Evolutionary conservation across 768 basidiomycete species (phyloP), one percentile per base, ranked within the genome.

Genomic region (Amanita rubescens): DNA sequence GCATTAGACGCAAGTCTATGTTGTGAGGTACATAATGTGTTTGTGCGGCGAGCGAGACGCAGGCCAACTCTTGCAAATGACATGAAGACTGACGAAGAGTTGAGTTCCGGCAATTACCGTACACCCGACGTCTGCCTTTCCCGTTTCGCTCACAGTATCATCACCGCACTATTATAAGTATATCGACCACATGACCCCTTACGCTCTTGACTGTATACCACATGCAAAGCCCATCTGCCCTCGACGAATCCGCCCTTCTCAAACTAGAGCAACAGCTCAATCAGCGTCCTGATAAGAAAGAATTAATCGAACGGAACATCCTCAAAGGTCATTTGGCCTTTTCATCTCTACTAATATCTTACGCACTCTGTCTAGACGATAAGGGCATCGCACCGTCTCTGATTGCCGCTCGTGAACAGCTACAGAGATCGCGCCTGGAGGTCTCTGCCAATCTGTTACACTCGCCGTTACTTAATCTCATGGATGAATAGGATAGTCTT

Each of bases 271-370:
- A 74, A 61, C 71, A 71, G 47, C 70, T 85, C 42, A 70, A 66
- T 41, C 65, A 73, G 17, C 71, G 85, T 35, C 81, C 84, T 17
- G 75, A 79, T n/a, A 78, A 80, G 64, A 64, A 75, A 37, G 78
- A 84, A 41, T 72, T 88, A 41, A 73, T 85, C 55, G 80, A 83
- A 32, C 77, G 81, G 57, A 85, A 84, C 63, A 86, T 87, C 56
- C 75, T 88, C 55, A 85, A 87, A 67, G 82, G 83, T 77, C 48
- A 54, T 43, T 25, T 25, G 1, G 9, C 22, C 10, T 4, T 14
- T 22, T 5, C 1, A 4, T 34, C 17, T 14, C 10, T 33, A 20
- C 27, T 8, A 10, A 9, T n/a, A 15, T 44, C 30, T 44, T 27
- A n/a, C n/a, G n/a, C n/a, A 27, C 27, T 22, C 27, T 42, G 11